These are phyloP conservation scores for Eimeria sp. DNA, from an alignment of 169 alveolate species.

Conservation along the genomic window DNA sequence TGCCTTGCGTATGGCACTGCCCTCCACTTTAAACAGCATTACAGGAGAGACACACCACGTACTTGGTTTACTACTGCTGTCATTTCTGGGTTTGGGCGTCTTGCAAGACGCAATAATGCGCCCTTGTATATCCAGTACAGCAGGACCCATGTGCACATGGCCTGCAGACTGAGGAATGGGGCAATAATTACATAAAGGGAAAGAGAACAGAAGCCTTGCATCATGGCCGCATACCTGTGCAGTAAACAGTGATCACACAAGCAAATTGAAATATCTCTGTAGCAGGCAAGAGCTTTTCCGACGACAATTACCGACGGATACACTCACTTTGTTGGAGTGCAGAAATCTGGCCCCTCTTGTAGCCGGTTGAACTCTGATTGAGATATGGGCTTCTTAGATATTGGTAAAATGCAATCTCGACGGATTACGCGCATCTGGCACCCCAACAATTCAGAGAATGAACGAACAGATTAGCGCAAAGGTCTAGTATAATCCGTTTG, in stretches of 20 bases:
- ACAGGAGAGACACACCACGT: not conserved
- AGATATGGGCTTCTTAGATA: conserved; percentile 55
- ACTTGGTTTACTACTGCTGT: conserved; percentile 53
- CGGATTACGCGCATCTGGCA: conserved; percentile 51
- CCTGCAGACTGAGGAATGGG: conserved; percentile 47
- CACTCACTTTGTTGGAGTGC: conserved; percentile 71
- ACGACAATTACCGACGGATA: not conserved
- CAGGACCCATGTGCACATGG: conserved; percentile 67
- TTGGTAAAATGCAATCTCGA: conserved; percentile 42
- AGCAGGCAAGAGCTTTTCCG: not conserved
- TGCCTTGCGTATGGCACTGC: not conserved
- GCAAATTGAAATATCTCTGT: not conserved
- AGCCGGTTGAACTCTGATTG: conserved; percentile 75
- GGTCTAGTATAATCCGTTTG: not conserved
- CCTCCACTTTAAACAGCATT: not conserved
- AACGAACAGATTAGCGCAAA: not conserved
- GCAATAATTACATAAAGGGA: conserved; percentile 65
- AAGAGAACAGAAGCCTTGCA: conserved; percentile 60
- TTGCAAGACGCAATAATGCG: conserved; percentile 55
- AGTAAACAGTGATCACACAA: not conserved
- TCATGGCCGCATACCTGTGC: conserved; percentile 73
- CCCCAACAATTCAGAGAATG: not conserved
- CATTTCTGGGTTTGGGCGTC: conserved; percentile 66
- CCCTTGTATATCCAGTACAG: conserved; percentile 64
- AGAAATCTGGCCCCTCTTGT: conserved; percentile 77